Base-by-base conservation (phyloP, 2,329 filamentous ascomycete genomes). In the Neospermospora avenae region DNA sequence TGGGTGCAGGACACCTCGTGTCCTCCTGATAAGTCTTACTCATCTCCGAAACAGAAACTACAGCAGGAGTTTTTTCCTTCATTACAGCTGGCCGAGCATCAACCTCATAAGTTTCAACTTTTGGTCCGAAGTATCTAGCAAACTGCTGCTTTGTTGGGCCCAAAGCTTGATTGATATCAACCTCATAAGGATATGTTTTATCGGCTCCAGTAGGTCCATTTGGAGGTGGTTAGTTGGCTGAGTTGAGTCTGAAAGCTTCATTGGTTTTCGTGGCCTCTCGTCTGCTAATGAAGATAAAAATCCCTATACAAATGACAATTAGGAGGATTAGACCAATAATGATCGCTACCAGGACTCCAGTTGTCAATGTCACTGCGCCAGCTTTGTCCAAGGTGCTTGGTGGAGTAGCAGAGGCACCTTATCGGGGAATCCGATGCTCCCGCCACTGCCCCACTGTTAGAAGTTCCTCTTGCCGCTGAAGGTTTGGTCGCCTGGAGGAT, bases 131-230 rank as follows among this genome's bases (percentile, higher is more conserved):
- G 20, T 62, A 65, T 10, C 18, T n/a, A n/a, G n/a, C 35, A 46
- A 60, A 57, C 10, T 55, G 49, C n/a, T 55, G 51, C 28, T 28
- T 34, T 25, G 49, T 24, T 10, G 42, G 45, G 18, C 42, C 28
- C 1, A 54, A 48, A 8, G 53, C 54, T 51, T 66, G 60, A 31
- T 60, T 64, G 5, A 53, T 49, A 31, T 56, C 51, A 4, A 58
- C 60, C 22, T 66, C 64, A 22, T 66, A 66, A 1, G 64, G 60
- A 46, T 63, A 18, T 4, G 60, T 41, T 41, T 66, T 62, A 42
- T 65, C 64, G 34, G 57, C 60, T 34, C 64, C 63, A 1, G 65
- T 63, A 1, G 64, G 64, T 3, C 64, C 63, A 51, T 66, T 65
- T 1, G 64, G 42, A 31, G 64, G 62, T 20, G 62, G 58, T 28